These are phyloP conservation scores for Daedaleopsis sinensis DNA, from an alignment of 768 basidiomycete species.

Conservation along the genomic window DNA sequence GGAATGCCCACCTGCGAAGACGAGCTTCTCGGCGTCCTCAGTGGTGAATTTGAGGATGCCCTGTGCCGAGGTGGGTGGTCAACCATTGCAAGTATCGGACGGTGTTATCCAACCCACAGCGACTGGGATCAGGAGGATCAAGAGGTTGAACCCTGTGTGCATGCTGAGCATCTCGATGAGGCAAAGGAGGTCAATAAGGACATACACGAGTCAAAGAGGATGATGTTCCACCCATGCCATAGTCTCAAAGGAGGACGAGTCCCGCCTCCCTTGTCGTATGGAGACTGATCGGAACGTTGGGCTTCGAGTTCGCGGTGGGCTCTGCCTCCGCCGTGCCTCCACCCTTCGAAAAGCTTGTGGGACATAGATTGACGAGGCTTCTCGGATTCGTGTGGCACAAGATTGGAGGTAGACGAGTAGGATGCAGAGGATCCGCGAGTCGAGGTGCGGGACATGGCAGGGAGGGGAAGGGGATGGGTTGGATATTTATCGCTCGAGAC, in stretches of 20 bases:
- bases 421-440: conserved; percentile 25
- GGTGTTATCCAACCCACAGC: conserved; percentile 44
- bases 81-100: too few species aligned
- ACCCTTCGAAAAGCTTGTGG: conserved; percentile 9
- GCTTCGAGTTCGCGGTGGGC: conserved; percentile 8
- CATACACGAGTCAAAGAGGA: conserved; percentile 63
- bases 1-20: conserved; percentile 59
- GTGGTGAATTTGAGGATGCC: conserved; percentile 57
- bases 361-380: conserved; percentile 1
- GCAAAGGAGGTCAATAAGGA: background rate
- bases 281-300: conserved; percentile 11
- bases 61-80: conserved; percentile 35
- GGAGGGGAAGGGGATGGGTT: conserved; percentile 13
- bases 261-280: conserved; percentile 10
- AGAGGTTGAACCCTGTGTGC: conserved; percentile 65
- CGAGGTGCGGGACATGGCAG: conserved; percentile 20
- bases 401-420: conserved; percentile 25
- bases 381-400: conserved; percentile 16
- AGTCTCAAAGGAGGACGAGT: conserved; percentile 12
- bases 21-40: conserved; percentile 51
- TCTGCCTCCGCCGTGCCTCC: conserved; percentile 4
- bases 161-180: background rate
- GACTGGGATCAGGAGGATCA: conserved; percentile 66
- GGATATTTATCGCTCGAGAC: conserved; percentile 15
- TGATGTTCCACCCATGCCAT: conserved; percentile 55